phyloP scores from a whole-genome alignment of 345 rosid species.

The Lagerstroemia speciosa region DNA sequence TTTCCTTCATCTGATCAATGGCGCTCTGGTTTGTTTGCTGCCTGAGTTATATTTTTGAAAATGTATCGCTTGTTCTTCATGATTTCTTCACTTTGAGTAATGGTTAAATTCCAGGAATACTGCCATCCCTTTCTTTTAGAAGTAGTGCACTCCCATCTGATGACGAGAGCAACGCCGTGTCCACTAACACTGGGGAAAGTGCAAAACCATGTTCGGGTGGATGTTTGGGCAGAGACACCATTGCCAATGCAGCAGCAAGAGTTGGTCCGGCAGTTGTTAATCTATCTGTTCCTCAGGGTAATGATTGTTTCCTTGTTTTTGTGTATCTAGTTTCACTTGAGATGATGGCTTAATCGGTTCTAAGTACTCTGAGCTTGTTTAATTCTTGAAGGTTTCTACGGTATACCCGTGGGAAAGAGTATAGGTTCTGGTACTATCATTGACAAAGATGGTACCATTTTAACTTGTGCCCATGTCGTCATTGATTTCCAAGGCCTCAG shows the following conservation, averaged over 20 bases:
- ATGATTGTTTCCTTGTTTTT: constrained; percentile 4
- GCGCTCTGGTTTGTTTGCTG: constrained; percentile 32
- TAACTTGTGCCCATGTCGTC: constrained; percentile 91
- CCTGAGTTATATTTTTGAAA: not conserved
- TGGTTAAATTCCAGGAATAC: constrained; percentile 28
- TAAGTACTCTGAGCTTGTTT: constrained; percentile 3
- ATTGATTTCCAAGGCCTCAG: constrained; percentile 45
- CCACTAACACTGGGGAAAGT: constrained; percentile 28
- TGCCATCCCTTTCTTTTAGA: constrained; percentile 28
- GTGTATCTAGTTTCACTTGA: not conserved
- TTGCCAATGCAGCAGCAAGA: constrained; percentile 83
- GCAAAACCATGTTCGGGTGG: constrained; percentile 31
- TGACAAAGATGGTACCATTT: constrained; percentile 67
- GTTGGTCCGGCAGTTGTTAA: constrained; percentile 84
- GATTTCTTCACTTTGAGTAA: not conserved
- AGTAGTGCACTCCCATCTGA: constrained; percentile 29
- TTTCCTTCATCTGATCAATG: constrained; percentile 18
- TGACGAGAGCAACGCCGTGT: constrained; percentile 20
- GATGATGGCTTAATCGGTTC: not conserved
- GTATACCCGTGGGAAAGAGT: constrained; percentile 42
- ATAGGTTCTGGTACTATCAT: constrained; percentile 85
- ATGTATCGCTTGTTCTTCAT: not conserved
- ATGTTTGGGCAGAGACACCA: constrained; percentile 62
- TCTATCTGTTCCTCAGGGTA: constrained; percentile 68
- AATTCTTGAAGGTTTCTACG: constrained; percentile 34